Evolutionary conservation across 2,329 filamentous ascomycete genomes (phyloP).

Genomic region (Curvularia eragrostidis): DNA sequence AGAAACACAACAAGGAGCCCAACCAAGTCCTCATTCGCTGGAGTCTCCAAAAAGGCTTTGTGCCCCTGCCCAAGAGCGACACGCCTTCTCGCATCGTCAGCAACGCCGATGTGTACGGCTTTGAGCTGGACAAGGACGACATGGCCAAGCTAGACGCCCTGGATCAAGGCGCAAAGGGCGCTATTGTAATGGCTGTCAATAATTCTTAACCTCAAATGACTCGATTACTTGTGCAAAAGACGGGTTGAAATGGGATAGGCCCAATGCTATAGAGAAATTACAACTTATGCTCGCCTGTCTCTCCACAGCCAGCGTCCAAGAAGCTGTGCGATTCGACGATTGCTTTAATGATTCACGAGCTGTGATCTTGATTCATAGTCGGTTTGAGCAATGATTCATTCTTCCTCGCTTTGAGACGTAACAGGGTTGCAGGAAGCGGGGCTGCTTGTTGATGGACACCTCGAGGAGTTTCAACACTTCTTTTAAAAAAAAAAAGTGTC

Average conservation of each 20-base stretch:
- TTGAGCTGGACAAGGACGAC: conserved; percentile 45
- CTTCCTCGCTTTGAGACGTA: too few species aligned
- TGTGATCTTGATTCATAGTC: not conserved
- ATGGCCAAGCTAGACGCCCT: conserved; percentile 45
- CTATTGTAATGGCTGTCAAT: conserved; percentile 42
- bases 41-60: conserved; percentile 74
- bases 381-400: not conserved
- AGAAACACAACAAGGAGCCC: conserved; percentile 75
- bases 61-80: conserved; percentile 51
- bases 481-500: too few species aligned
- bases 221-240: too few species aligned
- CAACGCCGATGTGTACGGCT: conserved; percentile 48
- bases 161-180: conserved; percentile 44
- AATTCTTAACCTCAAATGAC: conserved; percentile 10
- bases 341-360: not conserved
- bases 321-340: not conserved
- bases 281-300: not conserved
- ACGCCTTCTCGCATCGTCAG: conserved; percentile 43
- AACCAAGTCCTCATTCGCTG: conserved; percentile 83
- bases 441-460: not conserved
- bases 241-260: not conserved
- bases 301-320: not conserved
- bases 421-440: not conserved
- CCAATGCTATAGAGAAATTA: not conserved
- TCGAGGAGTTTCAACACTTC: too few species aligned